Evolutionary conservation across 371 early-diverging fungal species (phyloP).

Genomic region (Mucor sp.): DNA sequence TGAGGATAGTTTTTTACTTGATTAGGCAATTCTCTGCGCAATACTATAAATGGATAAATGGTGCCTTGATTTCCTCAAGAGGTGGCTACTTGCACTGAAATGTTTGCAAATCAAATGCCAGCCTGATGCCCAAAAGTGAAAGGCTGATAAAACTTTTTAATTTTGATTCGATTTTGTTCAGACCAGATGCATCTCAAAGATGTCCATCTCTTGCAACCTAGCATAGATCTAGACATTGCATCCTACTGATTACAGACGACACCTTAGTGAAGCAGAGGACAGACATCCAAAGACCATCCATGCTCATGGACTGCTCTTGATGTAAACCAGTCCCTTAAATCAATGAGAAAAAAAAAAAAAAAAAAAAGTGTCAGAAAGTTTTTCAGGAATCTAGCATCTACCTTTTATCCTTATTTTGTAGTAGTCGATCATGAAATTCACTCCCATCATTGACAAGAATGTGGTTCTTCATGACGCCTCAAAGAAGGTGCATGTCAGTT

Average conservation of each 20-base stretch:
- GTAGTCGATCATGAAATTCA: constrained; percentile 29
- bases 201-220: neutral
- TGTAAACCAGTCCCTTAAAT: constrained; percentile 1
- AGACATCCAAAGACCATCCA: neutral
- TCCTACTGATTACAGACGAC: neutral
- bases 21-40: neutral
- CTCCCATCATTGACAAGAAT: constrained; percentile 33
- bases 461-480: constrained; percentile 25
- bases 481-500: constrained; percentile 42
- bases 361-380: neutral
- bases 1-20: neutral
- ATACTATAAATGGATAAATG: neutral
- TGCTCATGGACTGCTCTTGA: neutral
- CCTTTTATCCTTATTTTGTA: neutral
- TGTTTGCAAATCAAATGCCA: neutral
- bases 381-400: neutral
- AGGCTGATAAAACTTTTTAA: neutral
- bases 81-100: too few relatives aligned
- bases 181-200: neutral
- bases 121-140: neutral
- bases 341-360: neutral
- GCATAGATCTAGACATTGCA: neutral
- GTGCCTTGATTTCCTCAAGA: neutral
- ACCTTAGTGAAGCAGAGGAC: neutral
- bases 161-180: neutral